Evolutionary conservation across 73 alveolate species (phyloP).

Genomic region (Diophrys appendiculata): DNA sequence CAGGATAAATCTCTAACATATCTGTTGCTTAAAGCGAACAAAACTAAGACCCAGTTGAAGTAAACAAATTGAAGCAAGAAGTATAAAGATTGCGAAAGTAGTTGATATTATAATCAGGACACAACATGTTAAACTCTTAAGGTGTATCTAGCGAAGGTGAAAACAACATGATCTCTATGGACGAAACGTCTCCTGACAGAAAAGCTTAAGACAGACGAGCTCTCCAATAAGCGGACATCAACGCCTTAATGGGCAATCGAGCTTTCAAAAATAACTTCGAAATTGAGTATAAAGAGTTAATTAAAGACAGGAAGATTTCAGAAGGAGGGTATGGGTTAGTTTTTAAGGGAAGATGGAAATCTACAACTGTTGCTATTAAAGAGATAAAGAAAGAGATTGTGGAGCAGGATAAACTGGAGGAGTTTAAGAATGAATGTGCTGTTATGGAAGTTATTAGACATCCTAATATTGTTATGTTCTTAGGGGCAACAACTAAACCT

Average conservation of each 20-base stretch:
- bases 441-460: slow-evolving; percentile 97
- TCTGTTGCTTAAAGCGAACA: not conserved
- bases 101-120: slow-evolving; percentile 30
- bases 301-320: slow-evolving; percentile 83
- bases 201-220: not conserved
- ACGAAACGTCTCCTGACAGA: not conserved
- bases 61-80: slow-evolving; percentile 57
- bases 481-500: slow-evolving; percentile 95
- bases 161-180: not conserved
- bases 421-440: slow-evolving; percentile 94
- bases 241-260: not conserved
- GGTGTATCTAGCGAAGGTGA: not conserved
- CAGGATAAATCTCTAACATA: slow-evolving; percentile 12
- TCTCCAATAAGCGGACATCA: not conserved
- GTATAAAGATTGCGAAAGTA: slow-evolving; percentile 55
- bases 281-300: slow-evolving; percentile 84
- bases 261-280: slow-evolving; percentile 77
- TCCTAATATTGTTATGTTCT: slow-evolving; percentile 94
- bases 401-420: slow-evolving; percentile 90
- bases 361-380: slow-evolving; percentile 97
- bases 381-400: slow-evolving; percentile 91
- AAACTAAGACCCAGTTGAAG: slow-evolving; percentile 32
- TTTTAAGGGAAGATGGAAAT: slow-evolving; percentile 94
- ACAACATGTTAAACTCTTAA: slow-evolving; percentile 19
- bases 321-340: slow-evolving; percentile 98